phyloP scores from a whole-genome alignment of 129 eudicot species.

The Smallanthus sonchifolius region DNA sequence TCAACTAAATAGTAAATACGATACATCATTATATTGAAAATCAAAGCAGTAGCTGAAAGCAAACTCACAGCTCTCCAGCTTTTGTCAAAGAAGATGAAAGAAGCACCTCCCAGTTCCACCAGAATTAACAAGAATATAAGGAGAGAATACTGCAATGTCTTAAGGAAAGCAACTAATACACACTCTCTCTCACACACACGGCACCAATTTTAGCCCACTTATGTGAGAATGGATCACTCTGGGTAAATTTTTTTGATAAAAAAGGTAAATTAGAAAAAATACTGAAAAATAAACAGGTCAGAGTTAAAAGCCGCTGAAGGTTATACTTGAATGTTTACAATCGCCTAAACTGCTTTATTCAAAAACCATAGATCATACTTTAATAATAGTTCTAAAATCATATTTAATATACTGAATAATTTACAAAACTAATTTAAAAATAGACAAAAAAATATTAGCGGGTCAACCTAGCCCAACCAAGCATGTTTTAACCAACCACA shows the following conservation, averaged over 20 bases:
- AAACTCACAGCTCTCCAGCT: conserved; percentile 80
- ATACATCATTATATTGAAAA: background rate
- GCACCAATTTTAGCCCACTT: background rate
- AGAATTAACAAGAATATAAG: conserved; percentile 66
- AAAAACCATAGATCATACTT: background rate
- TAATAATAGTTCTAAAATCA: background rate
- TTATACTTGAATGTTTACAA: background rate
- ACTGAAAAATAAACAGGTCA: background rate
- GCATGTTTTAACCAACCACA: conserved; percentile 5
- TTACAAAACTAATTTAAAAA: background rate
- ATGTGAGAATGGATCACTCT: background rate
- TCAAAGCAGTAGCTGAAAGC: background rate
- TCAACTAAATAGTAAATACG: conserved; percentile 6
- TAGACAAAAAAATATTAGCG: background rate
- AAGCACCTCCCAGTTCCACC: conserved; percentile 66
- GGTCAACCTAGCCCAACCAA: background rate
- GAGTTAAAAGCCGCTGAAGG: background rate
- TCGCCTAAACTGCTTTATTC: background rate
- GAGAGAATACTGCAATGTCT: conserved; percentile 57
- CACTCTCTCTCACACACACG: background rate
- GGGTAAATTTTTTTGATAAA: background rate
- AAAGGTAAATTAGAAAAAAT: background rate
- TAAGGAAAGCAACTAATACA: conserved; percentile 45
- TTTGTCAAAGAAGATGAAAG: conserved; percentile 77
- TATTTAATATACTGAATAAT: background rate